phyloP scores from a whole-genome alignment of 768 basidiomycete genomes.

The Suillus sp. region DNA sequence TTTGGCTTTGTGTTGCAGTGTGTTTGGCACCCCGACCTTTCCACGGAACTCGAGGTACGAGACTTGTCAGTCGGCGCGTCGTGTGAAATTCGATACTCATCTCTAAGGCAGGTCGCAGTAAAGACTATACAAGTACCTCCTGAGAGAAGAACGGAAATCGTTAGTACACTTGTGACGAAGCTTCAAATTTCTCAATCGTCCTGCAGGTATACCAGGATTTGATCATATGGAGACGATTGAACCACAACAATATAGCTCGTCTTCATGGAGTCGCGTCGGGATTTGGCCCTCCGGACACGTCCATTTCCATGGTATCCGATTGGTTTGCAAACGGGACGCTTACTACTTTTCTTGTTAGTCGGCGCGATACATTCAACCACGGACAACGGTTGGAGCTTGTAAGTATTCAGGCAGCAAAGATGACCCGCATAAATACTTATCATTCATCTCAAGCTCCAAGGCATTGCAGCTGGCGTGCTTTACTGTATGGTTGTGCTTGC shows the following conservation, averaged over 20 bases:
- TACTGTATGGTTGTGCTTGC: conserved; percentile 9
- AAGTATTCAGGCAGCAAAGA: neutral
- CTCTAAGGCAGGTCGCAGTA: neutral
- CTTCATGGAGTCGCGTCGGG: conserved; percentile 28
- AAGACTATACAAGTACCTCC: neutral
- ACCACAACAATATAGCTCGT: conserved; percentile 28
- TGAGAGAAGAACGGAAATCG: neutral
- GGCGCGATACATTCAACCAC: neutral
- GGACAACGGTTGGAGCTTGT: neutral
- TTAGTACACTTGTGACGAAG: neutral
- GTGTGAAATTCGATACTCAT: neutral
- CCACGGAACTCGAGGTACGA: neutral
- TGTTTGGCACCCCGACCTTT: neutral
- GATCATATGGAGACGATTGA: conserved; percentile 28
- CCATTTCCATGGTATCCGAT: conserved; percentile 31
- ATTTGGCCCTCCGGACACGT: conserved; percentile 23
- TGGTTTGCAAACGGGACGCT: conserved; percentile 34
- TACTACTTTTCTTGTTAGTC: conserved; percentile 19
- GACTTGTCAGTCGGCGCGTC: neutral
- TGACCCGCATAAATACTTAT: neutral
- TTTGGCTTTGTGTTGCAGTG: neutral
- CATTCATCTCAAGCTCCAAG: neutral
- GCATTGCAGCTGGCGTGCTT: conserved; percentile 8
- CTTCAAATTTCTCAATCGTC: neutral
- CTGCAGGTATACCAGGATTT: conserved; percentile 25